Base-by-base conservation (phyloP, 352 stramenopile genomes). In the Phytophthora colocasiae region DNA sequence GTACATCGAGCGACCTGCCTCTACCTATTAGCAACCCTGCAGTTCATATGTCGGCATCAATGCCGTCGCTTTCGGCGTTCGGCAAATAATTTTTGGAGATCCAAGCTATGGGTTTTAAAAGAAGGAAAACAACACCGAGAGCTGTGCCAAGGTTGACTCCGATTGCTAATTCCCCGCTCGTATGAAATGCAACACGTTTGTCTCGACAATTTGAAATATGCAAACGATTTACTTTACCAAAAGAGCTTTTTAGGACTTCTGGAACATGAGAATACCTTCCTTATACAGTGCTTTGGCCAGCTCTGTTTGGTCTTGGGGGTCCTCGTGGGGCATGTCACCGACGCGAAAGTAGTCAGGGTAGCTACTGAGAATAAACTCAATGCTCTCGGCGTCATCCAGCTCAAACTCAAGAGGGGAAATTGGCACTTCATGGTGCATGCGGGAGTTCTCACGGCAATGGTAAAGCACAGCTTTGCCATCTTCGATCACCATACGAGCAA, bases 301-400 rank as follows among this genome's bases (percentile, higher is more conserved):
- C 29, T 83, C 85, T 47, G 84, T 86, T 59, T 93, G 85, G 55
- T 93, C 85, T 27, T 88, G 76, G 4, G 78, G 63, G 59, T 92
- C 83, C 50, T 91, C 81, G 53, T 92, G 85, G 14, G 85, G 85
- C 55, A 93, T 66, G 59, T 93, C 85, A 32, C 85, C 85, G 0
- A 93, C 83, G 36, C 85, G 83, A 43, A 93, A 92, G 67, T 81
- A 91, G 27, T 89, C 75, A 3, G 85, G 83, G 66, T 93, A 93
- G 64, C 83, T 92, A 17, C 65, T 73, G 22, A 93, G 63, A 43
- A 93, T 85, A 58, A 85, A 91, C 56, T 93, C 85, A 43, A 93
- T 89, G 53, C 83, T 91, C 58, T 92, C 83, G 14, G 85, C 85
- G 44, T 93, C 85, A 52, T 93, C 85, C 24, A 93, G 59, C 47